These are phyloP conservation scores for Protomyces inouyei DNA, from an alignment of 1,139 yeast genomes.

Conservation along the genomic window DNA sequence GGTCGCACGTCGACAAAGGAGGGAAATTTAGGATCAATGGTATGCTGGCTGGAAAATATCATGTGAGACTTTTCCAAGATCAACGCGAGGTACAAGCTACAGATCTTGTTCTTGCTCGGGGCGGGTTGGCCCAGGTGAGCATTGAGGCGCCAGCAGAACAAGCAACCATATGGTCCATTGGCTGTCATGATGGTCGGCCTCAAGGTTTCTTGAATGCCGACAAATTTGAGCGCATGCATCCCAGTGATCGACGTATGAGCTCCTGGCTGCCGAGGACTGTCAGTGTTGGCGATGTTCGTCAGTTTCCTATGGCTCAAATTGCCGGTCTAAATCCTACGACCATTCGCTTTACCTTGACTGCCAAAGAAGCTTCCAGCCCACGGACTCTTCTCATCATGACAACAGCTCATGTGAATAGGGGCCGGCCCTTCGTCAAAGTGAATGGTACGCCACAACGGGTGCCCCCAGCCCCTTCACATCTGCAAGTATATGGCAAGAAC, in stretches of 20 bases:
- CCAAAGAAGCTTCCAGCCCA: neutral
- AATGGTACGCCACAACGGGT: neutral
- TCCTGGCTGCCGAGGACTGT: neutral
- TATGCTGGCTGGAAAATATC: neutral
- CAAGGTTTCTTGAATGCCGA: neutral
- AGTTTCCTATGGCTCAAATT: neutral
- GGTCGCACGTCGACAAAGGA: neutral
- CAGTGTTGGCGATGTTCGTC: neutral
- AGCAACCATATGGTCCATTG: neutral
- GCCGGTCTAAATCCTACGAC: neutral
- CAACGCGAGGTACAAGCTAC: neutral
- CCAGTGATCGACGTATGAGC: neutral
- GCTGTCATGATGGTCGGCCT: neutral
- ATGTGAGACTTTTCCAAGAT: neutral
- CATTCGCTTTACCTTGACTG: neutral
- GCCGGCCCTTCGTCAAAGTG: neutral
- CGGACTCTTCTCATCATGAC: neutral
- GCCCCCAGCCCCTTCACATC: neutral
- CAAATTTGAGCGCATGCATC: neutral
- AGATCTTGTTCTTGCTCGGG: neutral
- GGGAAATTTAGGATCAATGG: neutral
- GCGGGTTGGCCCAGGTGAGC: neutral
- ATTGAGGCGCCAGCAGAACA: neutral
- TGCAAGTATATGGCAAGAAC: neutral
- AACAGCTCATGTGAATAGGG: neutral